phyloP scores from a whole-genome alignment of 257 asterid genomes.

The Solanum piurae region DNA sequence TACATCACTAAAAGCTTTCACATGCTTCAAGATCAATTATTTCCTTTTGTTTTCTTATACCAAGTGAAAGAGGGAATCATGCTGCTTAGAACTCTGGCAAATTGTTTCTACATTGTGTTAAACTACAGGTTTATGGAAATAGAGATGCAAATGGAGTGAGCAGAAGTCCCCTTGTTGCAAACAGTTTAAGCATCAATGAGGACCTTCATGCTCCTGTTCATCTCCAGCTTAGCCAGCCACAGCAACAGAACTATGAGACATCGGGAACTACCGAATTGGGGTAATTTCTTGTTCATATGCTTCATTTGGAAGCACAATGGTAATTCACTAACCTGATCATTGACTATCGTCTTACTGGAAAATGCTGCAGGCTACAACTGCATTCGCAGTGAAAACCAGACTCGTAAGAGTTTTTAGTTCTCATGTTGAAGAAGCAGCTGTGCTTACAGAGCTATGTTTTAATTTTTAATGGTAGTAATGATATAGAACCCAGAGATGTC shows the following conservation, averaged over 20 bases:
- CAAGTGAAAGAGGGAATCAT: background rate
- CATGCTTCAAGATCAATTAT: background rate
- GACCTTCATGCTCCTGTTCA: constrained; percentile 39
- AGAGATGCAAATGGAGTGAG: constrained; percentile 31
- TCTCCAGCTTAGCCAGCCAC: constrained; percentile 83
- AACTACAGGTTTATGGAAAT: constrained; percentile 42
- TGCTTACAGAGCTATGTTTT: background rate
- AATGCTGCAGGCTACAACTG: constrained; percentile 31
- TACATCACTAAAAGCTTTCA: background rate
- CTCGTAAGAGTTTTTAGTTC: constrained; percentile 5
- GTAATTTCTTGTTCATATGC: constrained; percentile 22
- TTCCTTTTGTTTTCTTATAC: background rate
- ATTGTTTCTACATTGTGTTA: background rate
- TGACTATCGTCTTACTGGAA: constrained; percentile 1
- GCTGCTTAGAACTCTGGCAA: background rate
- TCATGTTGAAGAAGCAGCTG: background rate
- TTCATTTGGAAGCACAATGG: background rate
- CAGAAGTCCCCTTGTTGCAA: constrained; percentile 21
- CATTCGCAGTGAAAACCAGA: constrained; percentile 13
- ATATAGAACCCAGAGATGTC: background rate
- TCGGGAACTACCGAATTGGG: constrained; percentile 29
- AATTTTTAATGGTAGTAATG: background rate
- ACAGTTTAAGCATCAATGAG: constrained; percentile 32
- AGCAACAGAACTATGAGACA: constrained; percentile 30
- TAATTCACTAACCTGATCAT: background rate